A percentile compares a stretch with the other conserved stretches of the same genome.
Evolutionary conservation across 768 basidiomycete genomes (phyloP).

Genomic region (Agaricus subrufescens): DNA sequence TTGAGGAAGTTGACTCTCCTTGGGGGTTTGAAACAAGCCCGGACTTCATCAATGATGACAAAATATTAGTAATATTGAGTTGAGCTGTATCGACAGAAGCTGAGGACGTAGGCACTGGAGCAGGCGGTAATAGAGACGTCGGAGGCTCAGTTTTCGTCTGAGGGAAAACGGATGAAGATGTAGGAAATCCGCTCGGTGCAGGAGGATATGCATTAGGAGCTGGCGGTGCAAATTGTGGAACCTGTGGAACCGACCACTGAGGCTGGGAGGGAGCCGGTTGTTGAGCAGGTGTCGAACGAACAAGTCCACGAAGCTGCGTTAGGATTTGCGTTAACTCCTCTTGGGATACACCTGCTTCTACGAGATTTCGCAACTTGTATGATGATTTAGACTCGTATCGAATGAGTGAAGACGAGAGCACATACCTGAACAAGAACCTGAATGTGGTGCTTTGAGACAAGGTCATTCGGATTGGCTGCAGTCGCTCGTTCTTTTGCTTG

Average conservation of each 20-base stretch:
- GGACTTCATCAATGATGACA: constrained; percentile 71
- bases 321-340: constrained; percentile 76
- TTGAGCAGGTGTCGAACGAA: constrained; percentile 39
- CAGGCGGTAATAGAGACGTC: constrained; percentile 17
- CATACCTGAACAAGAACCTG: constrained; percentile 77
- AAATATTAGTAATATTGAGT: constrained; percentile 50
- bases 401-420: constrained; percentile 1
- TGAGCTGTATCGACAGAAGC: constrained; percentile 22
- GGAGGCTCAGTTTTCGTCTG: constrained; percentile 1
- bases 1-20: background rate
- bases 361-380: constrained; percentile 58
- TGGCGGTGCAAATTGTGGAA: background rate
- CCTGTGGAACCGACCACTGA: constrained; percentile 9
- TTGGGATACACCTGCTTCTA: constrained; percentile 78
- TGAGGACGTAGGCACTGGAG: constrained; percentile 23
- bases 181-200: background rate
- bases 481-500: constrained; percentile 74
- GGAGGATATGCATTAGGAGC: background rate
- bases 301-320: constrained; percentile 59
- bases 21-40: constrained; percentile 55
- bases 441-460: constrained; percentile 63
- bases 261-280: constrained; percentile 12
- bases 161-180: background rate
- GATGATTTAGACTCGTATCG: constrained; percentile 4
- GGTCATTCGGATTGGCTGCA: constrained; percentile 72